Evolutionary conservation across 169 alveolate species (phyloP).

Genomic region (Perkinsus chesapeaki): DNA sequence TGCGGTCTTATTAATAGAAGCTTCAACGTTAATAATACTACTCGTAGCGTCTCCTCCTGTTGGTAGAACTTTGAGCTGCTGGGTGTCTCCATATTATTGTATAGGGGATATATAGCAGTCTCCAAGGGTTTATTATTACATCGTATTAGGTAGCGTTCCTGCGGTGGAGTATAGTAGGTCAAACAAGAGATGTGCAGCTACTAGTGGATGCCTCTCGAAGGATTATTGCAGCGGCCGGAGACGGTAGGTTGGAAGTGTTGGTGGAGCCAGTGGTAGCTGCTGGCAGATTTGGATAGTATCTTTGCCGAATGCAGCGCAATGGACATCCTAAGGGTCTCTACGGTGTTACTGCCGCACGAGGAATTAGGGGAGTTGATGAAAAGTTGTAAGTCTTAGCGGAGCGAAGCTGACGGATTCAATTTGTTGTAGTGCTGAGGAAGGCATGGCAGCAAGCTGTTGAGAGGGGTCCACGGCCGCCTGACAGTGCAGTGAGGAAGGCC

Average conservation of each 20-base stretch:
- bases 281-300: not conserved
- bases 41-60: too few species aligned
- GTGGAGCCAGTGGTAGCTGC: not conserved
- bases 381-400: not conserved
- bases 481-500: not conserved
- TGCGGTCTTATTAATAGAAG: too few species aligned
- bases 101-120: too few species aligned
- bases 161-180: not conserved
- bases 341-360: not conserved
- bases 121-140: too few species aligned
- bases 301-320: not conserved
- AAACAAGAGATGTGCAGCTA: not conserved
- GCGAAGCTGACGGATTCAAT: not conserved
- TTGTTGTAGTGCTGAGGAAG: not conserved
- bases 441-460: not conserved
- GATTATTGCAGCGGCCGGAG: not conserved
- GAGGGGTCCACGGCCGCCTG: not conserved
- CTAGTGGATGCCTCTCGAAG: not conserved
- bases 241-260: not conserved
- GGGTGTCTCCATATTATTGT: too few species aligned
- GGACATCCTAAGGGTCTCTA: not conserved
- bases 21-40: too few species aligned
- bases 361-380: not conserved
- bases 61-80: too few species aligned
- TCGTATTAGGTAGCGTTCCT: not conserved